Conservation (phyloP, 768 basidiomycete genomes). For the Paxillus rubicundulus region DNA sequence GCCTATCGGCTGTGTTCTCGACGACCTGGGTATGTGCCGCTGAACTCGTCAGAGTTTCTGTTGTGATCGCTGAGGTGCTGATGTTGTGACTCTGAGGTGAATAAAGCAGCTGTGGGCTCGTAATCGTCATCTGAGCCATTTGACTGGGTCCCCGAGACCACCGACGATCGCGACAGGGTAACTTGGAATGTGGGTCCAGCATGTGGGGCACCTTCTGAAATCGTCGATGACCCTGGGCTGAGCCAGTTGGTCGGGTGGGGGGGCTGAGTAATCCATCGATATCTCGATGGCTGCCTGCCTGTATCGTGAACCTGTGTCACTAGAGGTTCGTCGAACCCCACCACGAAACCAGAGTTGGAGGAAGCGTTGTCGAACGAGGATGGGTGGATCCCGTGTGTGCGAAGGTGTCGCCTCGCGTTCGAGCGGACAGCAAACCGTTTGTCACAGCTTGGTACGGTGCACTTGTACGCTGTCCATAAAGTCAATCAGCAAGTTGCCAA, state of each 20-base stretch:
- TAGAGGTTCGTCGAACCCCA: conserved; percentile 47
- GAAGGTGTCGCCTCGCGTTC: conserved; percentile 76
- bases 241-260: conserved; percentile 31
- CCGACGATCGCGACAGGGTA: conserved; percentile 32
- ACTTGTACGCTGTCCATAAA: conserved; percentile 33
- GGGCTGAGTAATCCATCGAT: conserved; percentile 42
- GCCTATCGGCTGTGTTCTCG: background rate
- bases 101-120: conserved; percentile 30
- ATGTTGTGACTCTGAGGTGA: conserved; percentile 26
- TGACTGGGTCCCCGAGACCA: conserved; percentile 34
- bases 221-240: conserved; percentile 8
- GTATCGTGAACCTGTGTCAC: conserved; percentile 42
- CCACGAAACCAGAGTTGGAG: conserved; percentile 29
- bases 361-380: conserved; percentile 17
- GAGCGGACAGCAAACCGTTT: conserved; percentile 77
- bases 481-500: conserved; percentile 6
- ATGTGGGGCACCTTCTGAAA: conserved; percentile 17
- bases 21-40: conserved; percentile 15
- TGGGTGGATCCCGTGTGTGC: conserved; percentile 61
- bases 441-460: conserved; percentile 57
- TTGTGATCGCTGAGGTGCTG: conserved; percentile 29
- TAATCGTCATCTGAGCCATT: conserved; percentile 32
- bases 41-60: conserved; percentile 9
- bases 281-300: conserved; percentile 35
- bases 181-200: conserved; percentile 35